Evolutionary conservation across 805 yeast genomes (phyloP).

Genomic region (Starmerella geochares): DNA sequence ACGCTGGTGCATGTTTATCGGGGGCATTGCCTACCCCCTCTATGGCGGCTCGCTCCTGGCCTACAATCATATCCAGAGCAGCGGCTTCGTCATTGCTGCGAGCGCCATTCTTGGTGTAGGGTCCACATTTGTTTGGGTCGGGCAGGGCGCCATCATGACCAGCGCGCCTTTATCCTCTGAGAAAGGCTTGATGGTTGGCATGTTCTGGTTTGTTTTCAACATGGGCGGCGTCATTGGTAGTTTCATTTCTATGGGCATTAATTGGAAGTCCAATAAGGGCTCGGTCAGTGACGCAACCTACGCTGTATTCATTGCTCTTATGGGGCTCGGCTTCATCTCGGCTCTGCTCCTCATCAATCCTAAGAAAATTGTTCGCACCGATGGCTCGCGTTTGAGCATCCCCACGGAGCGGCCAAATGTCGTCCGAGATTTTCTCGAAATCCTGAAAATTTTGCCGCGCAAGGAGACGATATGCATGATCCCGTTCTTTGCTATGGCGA

Average conservation of each 20-base stretch:
- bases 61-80: conserved; percentile 39
- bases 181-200: conserved; percentile 45
- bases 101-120: conserved; percentile 50
- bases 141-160: conserved; percentile 48
- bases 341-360: conserved; percentile 21
- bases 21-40: conserved; percentile 47
- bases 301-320: conserved; percentile 45
- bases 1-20: conserved; percentile 35
- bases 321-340: conserved; percentile 39
- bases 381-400: conserved; percentile 13
- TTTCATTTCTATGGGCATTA: conserved; percentile 46
- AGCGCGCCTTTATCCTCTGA: conserved; percentile 43
- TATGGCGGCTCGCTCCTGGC: conserved; percentile 45
- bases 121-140: conserved; percentile 49
- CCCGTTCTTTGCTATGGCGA: conserved; percentile 55
- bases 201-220: conserved; percentile 53
- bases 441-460: conserved; percentile 36
- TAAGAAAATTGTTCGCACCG: conserved; percentile 14
- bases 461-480: conserved; percentile 39
- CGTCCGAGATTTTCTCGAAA: conserved; percentile 34
- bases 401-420: conserved; percentile 30
- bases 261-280: conserved; percentile 34
- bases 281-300: conserved; percentile 43
- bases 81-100: conserved; percentile 46
- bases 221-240: conserved; percentile 55